Conservation (phyloP, 352 stramenopile species). For the Globisporangium emineosum region DNA sequence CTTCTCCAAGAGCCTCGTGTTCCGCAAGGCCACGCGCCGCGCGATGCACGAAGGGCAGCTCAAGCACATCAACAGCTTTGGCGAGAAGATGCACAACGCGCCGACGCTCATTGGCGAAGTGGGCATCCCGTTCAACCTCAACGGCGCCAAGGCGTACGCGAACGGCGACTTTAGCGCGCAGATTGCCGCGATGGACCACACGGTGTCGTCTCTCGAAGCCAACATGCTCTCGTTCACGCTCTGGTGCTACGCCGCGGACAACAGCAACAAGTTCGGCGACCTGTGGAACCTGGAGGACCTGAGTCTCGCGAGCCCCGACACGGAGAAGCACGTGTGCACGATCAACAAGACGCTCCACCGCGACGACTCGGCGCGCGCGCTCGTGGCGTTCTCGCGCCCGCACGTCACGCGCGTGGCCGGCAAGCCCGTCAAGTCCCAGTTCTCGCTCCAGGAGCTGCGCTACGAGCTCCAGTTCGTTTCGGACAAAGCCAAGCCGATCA, state of each 20-base stretch:
- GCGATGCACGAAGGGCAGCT: slow-evolving; percentile 57
- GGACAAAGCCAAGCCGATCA: slow-evolving; percentile 19
- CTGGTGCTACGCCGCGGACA: slow-evolving; percentile 89
- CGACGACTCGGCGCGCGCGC: slow-evolving; percentile 38
- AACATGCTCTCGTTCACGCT: slow-evolving; percentile 84
- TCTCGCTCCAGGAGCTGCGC: slow-evolving; percentile 35
- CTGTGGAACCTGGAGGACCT: slow-evolving; percentile 88
- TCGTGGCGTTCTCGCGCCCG: slow-evolving; percentile 65
- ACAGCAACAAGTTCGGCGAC: slow-evolving; percentile 77
- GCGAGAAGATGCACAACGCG: slow-evolving; percentile 49
- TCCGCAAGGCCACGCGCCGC: slow-evolving; percentile 41
- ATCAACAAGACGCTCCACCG: slow-evolving; percentile 18
- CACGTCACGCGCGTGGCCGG: slow-evolving; percentile 67
- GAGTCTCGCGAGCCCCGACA: slow-evolving; percentile 63
- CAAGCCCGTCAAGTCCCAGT: slow-evolving; percentile 52
- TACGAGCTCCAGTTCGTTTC: slow-evolving; percentile 63
- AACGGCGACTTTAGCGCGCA: slow-evolving; percentile 48
- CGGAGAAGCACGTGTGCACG: not conserved
- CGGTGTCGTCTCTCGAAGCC: slow-evolving; percentile 66
- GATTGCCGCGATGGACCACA: slow-evolving; percentile 66
- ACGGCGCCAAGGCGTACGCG: slow-evolving; percentile 38
- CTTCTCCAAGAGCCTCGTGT: slow-evolving; percentile 53
- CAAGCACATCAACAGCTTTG: slow-evolving; percentile 49
- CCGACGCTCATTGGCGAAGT: slow-evolving; percentile 71
- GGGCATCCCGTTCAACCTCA: slow-evolving; percentile 74